Conservation (phyloP, 805 yeast genomes). For the Pichia exigua region DNA sequence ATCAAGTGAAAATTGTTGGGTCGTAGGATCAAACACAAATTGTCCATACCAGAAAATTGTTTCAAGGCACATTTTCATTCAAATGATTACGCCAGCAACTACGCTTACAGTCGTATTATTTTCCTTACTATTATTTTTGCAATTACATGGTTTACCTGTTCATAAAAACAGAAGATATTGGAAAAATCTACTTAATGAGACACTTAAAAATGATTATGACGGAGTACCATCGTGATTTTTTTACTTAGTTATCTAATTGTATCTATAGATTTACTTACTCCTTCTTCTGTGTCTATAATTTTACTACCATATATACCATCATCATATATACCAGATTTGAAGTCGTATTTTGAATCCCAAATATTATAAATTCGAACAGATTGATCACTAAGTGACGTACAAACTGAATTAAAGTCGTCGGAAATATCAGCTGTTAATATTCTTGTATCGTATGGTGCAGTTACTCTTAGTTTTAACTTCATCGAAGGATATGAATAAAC, state of each 20-base stretch:
- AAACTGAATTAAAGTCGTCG: conserved; percentile 53
- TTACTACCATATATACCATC: conserved; percentile 47
- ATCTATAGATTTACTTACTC: conserved; percentile 30
- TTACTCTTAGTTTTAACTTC: conserved; percentile 40
- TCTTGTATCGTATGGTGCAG: conserved; percentile 44
- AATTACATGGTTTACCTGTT: conserved; percentile 57
- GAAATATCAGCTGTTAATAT: conserved; percentile 60
- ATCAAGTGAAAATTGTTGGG: conserved; percentile 72
- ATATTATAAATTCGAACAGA: conserved; percentile 67
- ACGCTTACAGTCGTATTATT: conserved; percentile 49
- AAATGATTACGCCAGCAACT: conserved; percentile 61
- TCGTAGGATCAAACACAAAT: conserved; percentile 69
- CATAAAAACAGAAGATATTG: conserved; percentile 63
- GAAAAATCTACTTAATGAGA: conserved; percentile 48
- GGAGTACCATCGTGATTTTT: conserved; percentile 70
- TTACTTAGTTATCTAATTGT: conserved; percentile 14
- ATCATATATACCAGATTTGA: conserved; percentile 22
- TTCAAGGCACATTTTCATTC: conserved; percentile 47
- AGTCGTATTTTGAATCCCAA: conserved; percentile 48
- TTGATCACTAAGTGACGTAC: conserved; percentile 73
- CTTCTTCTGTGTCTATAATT: conserved; percentile 52
- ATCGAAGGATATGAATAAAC: conserved; percentile 65
- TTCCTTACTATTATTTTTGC: conserved; percentile 44
- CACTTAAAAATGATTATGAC: conserved; percentile 61
- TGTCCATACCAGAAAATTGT: conserved; percentile 70